phyloP scores from a whole-genome alignment of 2,329 filamentous ascomycete genomes.

The Cryphonectria parasitica region DNA sequence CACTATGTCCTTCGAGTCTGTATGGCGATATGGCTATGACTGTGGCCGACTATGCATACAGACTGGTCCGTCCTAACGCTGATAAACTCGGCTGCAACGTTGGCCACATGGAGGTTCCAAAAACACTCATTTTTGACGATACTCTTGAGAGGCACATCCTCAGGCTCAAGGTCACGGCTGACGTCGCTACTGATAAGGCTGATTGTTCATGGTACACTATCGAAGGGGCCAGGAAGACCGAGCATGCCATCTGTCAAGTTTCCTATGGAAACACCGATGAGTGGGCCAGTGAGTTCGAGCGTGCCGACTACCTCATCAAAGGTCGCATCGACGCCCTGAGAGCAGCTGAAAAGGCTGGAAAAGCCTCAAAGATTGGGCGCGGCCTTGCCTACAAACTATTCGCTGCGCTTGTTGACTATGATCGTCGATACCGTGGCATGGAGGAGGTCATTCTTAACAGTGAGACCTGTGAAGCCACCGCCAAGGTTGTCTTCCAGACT shows the following conservation, averaged over 20 bases:
- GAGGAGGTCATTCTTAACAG: slow-evolving; percentile 61
- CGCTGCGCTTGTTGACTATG: slow-evolving; percentile 60
- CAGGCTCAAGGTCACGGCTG: slow-evolving; percentile 62
- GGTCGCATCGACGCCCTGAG: slow-evolving; percentile 61
- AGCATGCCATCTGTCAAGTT: slow-evolving; percentile 66
- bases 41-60: slow-evolving; percentile 69
- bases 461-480: slow-evolving; percentile 47
- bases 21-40: slow-evolving; percentile 54
- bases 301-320: slow-evolving; percentile 71
- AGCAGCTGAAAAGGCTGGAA: slow-evolving; percentile 65
- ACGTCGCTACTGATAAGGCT: slow-evolving; percentile 58
- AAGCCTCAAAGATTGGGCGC: slow-evolving; percentile 72
- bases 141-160: slow-evolving; percentile 58
- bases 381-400: slow-evolving; percentile 79
- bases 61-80: slow-evolving; percentile 60
- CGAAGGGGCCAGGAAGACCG: slow-evolving; percentile 59
- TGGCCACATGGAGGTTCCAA: slow-evolving; percentile 68
- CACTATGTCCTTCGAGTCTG: slow-evolving; percentile 65
- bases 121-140: slow-evolving; percentile 66
- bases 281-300: slow-evolving; percentile 69
- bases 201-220: slow-evolving; percentile 63
- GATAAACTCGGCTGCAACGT: slow-evolving; percentile 66
- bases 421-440: slow-evolving; percentile 58
- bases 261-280: slow-evolving; percentile 62
- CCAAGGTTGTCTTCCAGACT: slow-evolving; percentile 51